Evolutionary conservation across 805 yeast genomes (phyloP), one percentile per base, ranked within the genome.

Genomic region (Hanseniaspora jakobsenii): DNA sequence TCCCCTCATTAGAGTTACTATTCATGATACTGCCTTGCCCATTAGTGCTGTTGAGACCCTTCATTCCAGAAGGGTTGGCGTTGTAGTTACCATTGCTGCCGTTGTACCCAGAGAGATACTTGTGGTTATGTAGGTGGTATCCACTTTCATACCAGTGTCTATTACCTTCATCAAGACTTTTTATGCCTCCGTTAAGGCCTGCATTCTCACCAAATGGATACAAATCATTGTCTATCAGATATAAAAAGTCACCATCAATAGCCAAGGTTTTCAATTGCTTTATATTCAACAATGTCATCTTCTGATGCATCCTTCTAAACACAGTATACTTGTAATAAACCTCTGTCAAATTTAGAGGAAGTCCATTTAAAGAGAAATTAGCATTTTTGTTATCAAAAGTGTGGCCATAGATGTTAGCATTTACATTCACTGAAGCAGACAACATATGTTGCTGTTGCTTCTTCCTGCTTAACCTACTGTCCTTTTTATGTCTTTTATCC

Each of bases 191-290:
- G n/a, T n/a, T n/a, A n/a, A n/a, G n/a, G n/a, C n/a, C n/a, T n/a
- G n/a, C n/a, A n/a, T n/a, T n/a, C n/a, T n/a, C n/a, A n/a, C n/a
- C n/a, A n/a, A n/a, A n/a, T n/a, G n/a, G n/a, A n/a, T n/a, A n/a
- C n/a, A n/a, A 19, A 13, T 42, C 39, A 19, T 32, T 28, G 14
- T 42, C 46, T 2, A 35, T 39, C 13, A 42, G 7, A 54, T 87
- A 89, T 12, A 89, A 75, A 55, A 85, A 86, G 53, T 85, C 94
- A n/a, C 96, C 97, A 60, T 89, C 97, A 30, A 89, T 74, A 1
- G 91, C 86, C 26, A 89, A 66, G 1, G 86, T 74, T 53, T 91
- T 75, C 53, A 86, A 94, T 49, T 83, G 83, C 44, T 86, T 71
- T 47, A 76, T 77, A 37, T 52, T 57, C 48, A 81, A 74, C 51